A percentile compares a stretch with the other conserved stretches of the same genome.
phyloP scores from a whole-genome alignment of 2,329 filamentous ascomycete genomes.

The Fusarium heterosporum region DNA sequence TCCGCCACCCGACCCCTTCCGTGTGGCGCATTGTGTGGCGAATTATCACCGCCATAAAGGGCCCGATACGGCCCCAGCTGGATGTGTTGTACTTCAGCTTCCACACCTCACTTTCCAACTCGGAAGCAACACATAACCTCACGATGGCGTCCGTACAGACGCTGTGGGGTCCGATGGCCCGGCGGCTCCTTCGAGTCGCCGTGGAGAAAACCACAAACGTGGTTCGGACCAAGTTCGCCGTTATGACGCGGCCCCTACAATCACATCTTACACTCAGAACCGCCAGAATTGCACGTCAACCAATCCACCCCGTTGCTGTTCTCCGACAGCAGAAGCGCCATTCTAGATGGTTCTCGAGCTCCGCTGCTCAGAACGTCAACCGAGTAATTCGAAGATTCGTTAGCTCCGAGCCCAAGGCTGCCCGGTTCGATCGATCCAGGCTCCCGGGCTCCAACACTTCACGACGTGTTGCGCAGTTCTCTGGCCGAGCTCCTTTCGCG shows the following conservation, averaged over 20 bases:
- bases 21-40: constrained; percentile 54
- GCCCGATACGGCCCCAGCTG: constrained; percentile 28
- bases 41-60: constrained; percentile 46
- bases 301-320: constrained; percentile 65
- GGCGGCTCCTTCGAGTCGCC: constrained; percentile 66
- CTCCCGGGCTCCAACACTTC: constrained; percentile 63
- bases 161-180: constrained; percentile 67
- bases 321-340: constrained; percentile 61
- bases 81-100: constrained; percentile 28
- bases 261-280: constrained; percentile 58
- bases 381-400: constrained; percentile 64
- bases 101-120: constrained; percentile 40
- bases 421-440: constrained; percentile 61
- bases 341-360: constrained; percentile 62
- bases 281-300: constrained; percentile 58
- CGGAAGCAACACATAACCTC: constrained; percentile 43
- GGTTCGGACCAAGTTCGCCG: constrained; percentile 63
- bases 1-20: constrained; percentile 32
- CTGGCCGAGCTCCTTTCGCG: constrained; percentile 85
- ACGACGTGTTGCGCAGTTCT: constrained; percentile 68
- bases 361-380: constrained; percentile 57
- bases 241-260: constrained; percentile 59
- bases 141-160: constrained; percentile 68
- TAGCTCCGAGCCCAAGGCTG: constrained; percentile 54
- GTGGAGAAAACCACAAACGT: constrained; percentile 63